Percentiles rank a stretch among this genome's conserved stretches.
Conservation (phyloP, 495 filamentous ascomycete genomes). For the Tetracladium setigerum region DNA sequence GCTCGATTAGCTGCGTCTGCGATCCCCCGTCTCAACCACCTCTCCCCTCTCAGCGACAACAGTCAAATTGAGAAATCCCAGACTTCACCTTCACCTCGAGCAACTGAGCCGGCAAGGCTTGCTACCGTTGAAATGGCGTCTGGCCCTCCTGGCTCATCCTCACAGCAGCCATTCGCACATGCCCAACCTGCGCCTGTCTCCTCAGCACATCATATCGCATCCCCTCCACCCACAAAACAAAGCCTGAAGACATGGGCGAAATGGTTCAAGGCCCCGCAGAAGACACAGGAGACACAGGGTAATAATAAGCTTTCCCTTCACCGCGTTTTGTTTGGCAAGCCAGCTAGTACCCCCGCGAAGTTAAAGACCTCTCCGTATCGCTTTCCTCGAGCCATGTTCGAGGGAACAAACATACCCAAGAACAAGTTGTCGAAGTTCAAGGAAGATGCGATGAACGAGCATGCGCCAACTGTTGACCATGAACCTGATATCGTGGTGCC, state of each 20-base stretch:
- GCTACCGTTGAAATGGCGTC: constrained; percentile 9
- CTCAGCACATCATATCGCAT: constrained; percentile 16
- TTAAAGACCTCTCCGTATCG: neutral
- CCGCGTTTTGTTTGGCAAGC: neutral
- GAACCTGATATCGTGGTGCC: no score
- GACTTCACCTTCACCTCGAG: no score
- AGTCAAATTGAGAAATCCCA: no score
- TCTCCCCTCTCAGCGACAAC: no score
- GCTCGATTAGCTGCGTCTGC: neutral
- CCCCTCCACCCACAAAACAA: constrained; percentile 69
- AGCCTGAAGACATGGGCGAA: constrained; percentile 84
- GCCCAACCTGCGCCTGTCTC: constrained; percentile 18
- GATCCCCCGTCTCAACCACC: neutral
- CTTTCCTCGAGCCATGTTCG: neutral
- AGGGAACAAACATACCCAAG: no score
- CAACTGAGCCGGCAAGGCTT: no score
- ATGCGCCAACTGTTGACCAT: neutral
- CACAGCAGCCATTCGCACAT: constrained; percentile 17
- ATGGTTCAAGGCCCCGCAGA: constrained; percentile 52
- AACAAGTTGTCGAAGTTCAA: neutral
- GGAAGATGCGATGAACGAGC: neutral
- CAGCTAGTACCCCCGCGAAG: neutral
- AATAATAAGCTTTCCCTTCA: constrained; percentile 7
- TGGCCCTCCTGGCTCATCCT: constrained; percentile 11
- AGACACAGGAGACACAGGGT: constrained; percentile 17